phyloP scores from a whole-genome alignment of 2,329 filamentous ascomycete genomes.

The Aspergillus sp. region DNA sequence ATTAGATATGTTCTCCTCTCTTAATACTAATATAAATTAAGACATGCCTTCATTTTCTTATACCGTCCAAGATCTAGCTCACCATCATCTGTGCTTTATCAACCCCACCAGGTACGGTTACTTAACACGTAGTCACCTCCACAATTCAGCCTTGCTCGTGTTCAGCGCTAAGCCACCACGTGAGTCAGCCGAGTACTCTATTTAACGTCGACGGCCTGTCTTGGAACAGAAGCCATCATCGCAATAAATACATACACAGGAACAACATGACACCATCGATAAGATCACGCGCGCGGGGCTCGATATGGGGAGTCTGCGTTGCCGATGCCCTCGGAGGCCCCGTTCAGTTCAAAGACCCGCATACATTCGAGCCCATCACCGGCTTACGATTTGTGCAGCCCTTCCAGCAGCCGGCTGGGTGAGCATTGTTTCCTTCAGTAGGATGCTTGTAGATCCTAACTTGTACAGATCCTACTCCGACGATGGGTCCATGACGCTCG shows the following conservation, averaged over 20 bases:
- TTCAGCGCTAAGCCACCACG: too few relatives aligned
- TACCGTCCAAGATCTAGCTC: not conserved
- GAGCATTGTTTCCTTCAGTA: not conserved
- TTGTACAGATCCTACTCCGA: constrained; percentile 38
- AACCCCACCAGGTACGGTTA: not conserved
- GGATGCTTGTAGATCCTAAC: not conserved
- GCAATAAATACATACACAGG: not conserved
- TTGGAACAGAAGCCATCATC: not conserved
- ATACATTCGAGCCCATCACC: constrained; percentile 35
- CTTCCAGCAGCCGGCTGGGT: constrained; percentile 37
- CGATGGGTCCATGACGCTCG: constrained; percentile 45
- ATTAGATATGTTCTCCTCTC: not conserved
- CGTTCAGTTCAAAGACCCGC: constrained; percentile 37
- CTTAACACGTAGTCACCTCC: not conserved
- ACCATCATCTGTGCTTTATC: not conserved
- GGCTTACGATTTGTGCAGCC: constrained; percentile 30
- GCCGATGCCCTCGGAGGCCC: constrained; percentile 44
- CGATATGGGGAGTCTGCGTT: constrained; percentile 41
- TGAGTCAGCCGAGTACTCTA: too few relatives aligned
- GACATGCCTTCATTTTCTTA: too few relatives aligned
- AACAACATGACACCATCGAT: not conserved
- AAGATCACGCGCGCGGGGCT: constrained; percentile 16
- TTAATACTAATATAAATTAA: not conserved
- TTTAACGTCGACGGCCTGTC: too few relatives aligned
- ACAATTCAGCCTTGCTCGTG: not conserved